Conservation (phyloP, 2,329 filamentous ascomycete genomes). For the Aspergillus jensenii region DNA sequence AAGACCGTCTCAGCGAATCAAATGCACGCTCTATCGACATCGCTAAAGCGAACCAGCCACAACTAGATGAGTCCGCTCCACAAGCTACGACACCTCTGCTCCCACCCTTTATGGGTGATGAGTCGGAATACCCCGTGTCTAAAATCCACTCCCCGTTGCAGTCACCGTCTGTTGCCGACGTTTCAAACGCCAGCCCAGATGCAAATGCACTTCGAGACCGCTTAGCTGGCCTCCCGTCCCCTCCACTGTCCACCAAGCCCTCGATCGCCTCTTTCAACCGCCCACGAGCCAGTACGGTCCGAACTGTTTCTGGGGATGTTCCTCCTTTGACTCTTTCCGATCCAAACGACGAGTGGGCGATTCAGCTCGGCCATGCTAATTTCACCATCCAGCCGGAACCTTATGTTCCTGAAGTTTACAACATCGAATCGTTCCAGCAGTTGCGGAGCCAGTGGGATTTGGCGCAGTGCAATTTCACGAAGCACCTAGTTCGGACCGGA, state of each 20-base stretch:
- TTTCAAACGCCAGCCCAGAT: constrained; percentile 42
- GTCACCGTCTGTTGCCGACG: constrained; percentile 74
- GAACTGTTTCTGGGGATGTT: constrained; percentile 48
- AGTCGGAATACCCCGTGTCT: constrained; percentile 50
- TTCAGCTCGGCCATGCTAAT: constrained; percentile 86
- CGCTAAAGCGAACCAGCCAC: constrained; percentile 51
- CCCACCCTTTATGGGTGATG: constrained; percentile 72
- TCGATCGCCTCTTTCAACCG: constrained; percentile 73
- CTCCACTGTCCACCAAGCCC: constrained; percentile 73
- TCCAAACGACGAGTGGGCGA: constrained; percentile 74
- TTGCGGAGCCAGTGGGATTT: constrained; percentile 78
- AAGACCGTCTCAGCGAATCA: constrained; percentile 51
- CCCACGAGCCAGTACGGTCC: constrained; percentile 45
- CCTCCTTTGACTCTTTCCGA: constrained; percentile 64
- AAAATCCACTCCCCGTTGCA: constrained; percentile 77
- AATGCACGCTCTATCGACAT: constrained; percentile 54
- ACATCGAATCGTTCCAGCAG: constrained; percentile 60
- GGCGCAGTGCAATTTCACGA: constrained; percentile 82
- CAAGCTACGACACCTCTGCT: constrained; percentile 80
- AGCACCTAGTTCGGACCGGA: constrained; percentile 81
- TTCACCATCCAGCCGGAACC: constrained; percentile 84
- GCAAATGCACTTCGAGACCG: constrained; percentile 48
- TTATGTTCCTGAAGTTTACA: constrained; percentile 66
- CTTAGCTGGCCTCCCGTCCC: constrained; percentile 57
- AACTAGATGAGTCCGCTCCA: constrained; percentile 56